Evolutionary conservation across 768 basidiomycete species (phyloP).

Genomic region (Naganishia friedmannii): DNA sequence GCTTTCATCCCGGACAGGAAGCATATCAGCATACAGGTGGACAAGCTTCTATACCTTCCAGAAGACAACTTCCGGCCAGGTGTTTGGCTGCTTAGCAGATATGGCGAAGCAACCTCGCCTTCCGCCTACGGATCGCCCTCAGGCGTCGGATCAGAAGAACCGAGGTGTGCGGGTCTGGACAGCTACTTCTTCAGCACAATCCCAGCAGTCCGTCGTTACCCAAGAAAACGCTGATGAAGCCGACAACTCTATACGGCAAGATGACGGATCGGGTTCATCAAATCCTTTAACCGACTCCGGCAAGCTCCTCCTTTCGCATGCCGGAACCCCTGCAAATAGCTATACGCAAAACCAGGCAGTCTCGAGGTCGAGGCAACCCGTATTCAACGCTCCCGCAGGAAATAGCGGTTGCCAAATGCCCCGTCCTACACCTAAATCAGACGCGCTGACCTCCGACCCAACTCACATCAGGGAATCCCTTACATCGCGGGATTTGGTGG

Average conservation of each 20-base stretch:
- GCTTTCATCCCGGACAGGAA: not conserved
- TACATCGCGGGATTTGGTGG: not conserved
- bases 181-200: not conserved
- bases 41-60: not conserved
- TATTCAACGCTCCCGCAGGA: not conserved
- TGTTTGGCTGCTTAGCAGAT: not conserved
- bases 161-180: not conserved
- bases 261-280: not conserved
- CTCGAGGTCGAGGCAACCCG: not conserved
- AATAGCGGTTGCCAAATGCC: not conserved
- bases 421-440: not conserved
- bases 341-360: not conserved
- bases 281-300: not conserved
- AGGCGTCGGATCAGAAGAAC: not conserved
- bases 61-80: not conserved
- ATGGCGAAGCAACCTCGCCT: conserved; percentile 3
- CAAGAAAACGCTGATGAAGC: not conserved
- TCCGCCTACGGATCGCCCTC: not conserved
- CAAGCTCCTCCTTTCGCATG: conserved; percentile 1
- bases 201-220: not conserved
- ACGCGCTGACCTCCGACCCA: not conserved
- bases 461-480: not conserved
- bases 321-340: not conserved
- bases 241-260: not conserved
- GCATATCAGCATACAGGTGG: not conserved